phyloP scores from a whole-genome alignment of 2,329 filamentous ascomycete species.

The Penicillium sp. region DNA sequence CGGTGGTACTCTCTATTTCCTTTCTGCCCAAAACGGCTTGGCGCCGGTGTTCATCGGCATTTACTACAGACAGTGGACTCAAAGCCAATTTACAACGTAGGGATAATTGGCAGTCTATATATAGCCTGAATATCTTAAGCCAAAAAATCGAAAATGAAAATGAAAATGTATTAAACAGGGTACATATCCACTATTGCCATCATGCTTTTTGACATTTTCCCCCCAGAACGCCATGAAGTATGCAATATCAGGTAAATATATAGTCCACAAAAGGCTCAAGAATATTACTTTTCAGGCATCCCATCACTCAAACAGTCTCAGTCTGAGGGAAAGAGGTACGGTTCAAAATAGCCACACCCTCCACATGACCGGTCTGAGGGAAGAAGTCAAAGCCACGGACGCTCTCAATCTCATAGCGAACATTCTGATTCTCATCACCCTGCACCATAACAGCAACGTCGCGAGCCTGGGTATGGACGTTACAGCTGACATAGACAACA shows the following conservation, averaged over 20 bases:
- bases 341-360: conserved; percentile 62
- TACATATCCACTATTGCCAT: conserved; percentile 4
- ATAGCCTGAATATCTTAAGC: conserved; percentile 2
- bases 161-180: conserved; percentile 3
- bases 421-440: conserved; percentile 50
- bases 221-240: conserved; percentile 10
- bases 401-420: conserved; percentile 81
- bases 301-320: background rate
- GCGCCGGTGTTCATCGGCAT: conserved; percentile 17
- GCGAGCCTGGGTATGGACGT: conserved; percentile 94
- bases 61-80: conserved; percentile 7
- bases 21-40: conserved; percentile 17
- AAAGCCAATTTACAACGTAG: conserved; percentile 20
- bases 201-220: background rate
- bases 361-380: conserved; percentile 74
- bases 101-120: conserved; percentile 10
- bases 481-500: conserved; percentile 93
- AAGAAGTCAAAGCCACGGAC: conserved; percentile 95
- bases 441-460: conserved; percentile 86
- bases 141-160: background rate
- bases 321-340: conserved; percentile 28
- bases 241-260: conserved; percentile 8
- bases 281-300: background rate
- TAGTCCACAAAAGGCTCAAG: background rate
- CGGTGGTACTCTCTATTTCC: conserved; percentile 10